A percentile compares a stretch with the other conserved stretches of the same genome.
Conservation (phyloP, 2,329 filamentous ascomycete genomes). For the Cladosporium velox region DNA sequence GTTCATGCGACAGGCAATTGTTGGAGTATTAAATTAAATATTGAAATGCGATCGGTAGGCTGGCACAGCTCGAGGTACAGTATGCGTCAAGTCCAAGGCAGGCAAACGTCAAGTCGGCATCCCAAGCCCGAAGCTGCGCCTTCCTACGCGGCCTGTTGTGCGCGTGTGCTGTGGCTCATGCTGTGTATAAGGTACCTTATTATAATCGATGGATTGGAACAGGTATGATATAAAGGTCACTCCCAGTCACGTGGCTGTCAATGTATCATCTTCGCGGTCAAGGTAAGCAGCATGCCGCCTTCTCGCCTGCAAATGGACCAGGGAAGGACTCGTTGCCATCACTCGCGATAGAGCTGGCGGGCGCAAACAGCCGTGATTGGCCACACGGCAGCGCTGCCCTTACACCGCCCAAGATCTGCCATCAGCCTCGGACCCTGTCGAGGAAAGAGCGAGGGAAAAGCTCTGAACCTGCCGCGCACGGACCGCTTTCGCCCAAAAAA, state of each 20-base stretch:
- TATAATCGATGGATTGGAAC: neutral
- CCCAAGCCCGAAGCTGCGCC: conserved; percentile 11
- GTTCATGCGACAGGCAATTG: neutral
- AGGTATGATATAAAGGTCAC: neutral
- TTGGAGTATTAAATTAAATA: neutral
- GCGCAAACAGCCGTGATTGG: conserved; percentile 5
- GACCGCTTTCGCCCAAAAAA: conserved; percentile 6
- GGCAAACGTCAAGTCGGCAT: conserved; percentile 1
- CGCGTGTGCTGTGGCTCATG: neutral
- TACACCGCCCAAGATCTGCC: conserved; percentile 12
- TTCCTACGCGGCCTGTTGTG: conserved; percentile 6
- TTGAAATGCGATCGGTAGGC: neutral
- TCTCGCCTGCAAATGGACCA: neutral
- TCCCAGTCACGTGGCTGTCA: neutral
- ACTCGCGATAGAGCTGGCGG: neutral
- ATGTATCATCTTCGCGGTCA: neutral
- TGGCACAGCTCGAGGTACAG: neutral
- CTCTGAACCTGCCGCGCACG: neutral
- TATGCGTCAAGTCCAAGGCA: neutral
- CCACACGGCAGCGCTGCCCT: neutral
- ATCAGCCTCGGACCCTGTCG: conserved; percentile 2
- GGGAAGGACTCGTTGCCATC: neutral
- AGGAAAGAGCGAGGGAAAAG: neutral
- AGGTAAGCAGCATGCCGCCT: neutral
- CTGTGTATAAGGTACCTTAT: no score